Evolutionary conservation across 352 stramenopile genomes (phyloP), one percentile per base, ranked within the genome.

Genomic region (Globisporangium okanoganense): DNA sequence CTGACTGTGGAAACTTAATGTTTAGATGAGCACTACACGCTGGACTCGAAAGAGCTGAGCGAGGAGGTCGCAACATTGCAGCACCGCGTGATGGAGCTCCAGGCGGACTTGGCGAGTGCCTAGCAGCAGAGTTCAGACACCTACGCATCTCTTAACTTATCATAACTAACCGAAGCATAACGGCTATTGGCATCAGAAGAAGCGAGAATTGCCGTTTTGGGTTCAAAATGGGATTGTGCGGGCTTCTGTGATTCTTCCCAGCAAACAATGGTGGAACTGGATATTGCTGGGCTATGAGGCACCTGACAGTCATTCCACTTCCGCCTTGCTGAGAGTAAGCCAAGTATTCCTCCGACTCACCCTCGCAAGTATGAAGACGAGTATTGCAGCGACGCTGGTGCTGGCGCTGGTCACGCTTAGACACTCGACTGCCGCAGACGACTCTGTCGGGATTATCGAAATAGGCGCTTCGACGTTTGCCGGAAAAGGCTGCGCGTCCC

Each of bases 31-130:
- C 77, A 80, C 33, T 75, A 78, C 61, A 77, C 73, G 3, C 54
- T 89, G 29, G 71, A 84, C 20, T 73, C 79, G 13, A 79, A 82
- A 18, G 79, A 89, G 40, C 70, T 89, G 24, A 85, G 66, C 53
- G 72, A 86, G 2, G 82, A 89, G 50, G 88, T 91, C 43, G 72
- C 76, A 31, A 61, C 66, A 25, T 69, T 89, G 50, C 78, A 88
- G 59, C 67, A 76, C n/a, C 79, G 80, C n/a, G 66, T 87, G 36
- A 73, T 81, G 55, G 76, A 89, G 40, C 66, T 91, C 35, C 79
- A 79, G 6, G 65, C 70, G 1, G 82, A 88, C 41, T 60, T 88
- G 49, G 73, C 67, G 1, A 70, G 85, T 16, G 71, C 65, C 7
- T 83, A 71, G n/a, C 12, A 58, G 27, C 29, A 33, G 29, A 33